Base-by-base conservation (phyloP, 1,139 yeast species). In the Candida sp. region DNA sequence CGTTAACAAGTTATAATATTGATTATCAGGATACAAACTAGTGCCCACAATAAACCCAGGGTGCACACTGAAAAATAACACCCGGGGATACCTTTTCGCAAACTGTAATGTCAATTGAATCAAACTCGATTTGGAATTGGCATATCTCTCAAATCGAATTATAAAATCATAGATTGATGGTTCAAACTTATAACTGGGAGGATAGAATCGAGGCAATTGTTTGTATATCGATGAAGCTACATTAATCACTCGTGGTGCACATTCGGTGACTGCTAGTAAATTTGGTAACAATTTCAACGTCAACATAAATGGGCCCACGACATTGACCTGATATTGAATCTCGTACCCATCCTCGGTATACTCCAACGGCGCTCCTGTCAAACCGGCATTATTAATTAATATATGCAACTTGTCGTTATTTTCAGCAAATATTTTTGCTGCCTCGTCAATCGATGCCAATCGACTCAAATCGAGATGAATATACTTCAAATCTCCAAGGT, bases 291-390 rank as follows among this genome's bases (percentile, higher is more conserved):
- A 52, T 41, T 53, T 53, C 12, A 63, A 52, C 1, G 72, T 63
- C 47, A 72, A 60, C 39, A 72, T 55, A 25, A 66, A 49, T 42
- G 68, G 76, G 23, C 67, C 54, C 15, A 66, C 64, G 38, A 58
- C 61, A 47, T 72, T 71, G 22, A 69, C 74, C 53, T 72, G 77
- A 54, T 66, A 70, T 51, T 72, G 77, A 37, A 70, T 54, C 47
- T 72, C 77, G 50, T 60, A 62, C 22, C 61, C 66, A 48, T 72
- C 76, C 42, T 61, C 58, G n/a, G 77, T 67, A 32, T 54, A 46
- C 40, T 64, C 61, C 45, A 52, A 65, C 0, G 75, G 74, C 5
- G 63, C 59, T 0, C 61, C 75, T 75, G 71, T 68, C 12, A 71
- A 45, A 1, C 77, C 77, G 3, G 77, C 77, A 53, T 72, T 72